phyloP scores from a whole-genome alignment of 768 basidiomycete species.

The Boletus coccyginus region DNA sequence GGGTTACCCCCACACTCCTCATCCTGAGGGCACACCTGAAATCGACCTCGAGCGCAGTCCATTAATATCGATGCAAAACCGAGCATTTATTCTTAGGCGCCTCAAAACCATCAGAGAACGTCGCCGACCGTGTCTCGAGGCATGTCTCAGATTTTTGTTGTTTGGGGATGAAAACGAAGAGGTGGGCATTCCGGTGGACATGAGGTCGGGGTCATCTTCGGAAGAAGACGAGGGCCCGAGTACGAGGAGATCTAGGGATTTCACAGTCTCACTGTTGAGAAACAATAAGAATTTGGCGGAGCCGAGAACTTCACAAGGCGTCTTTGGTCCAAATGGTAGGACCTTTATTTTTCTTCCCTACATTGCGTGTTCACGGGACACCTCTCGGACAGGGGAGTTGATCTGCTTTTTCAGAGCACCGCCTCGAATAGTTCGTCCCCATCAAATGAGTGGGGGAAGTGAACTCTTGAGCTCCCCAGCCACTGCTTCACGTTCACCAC shows the following conservation, averaged over 20 bases:
- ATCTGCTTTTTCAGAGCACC: constrained; percentile 84
- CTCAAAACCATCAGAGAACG: constrained; percentile 69
- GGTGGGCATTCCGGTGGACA: constrained; percentile 34
- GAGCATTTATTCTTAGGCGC: constrained; percentile 75
- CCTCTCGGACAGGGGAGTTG: constrained; percentile 61
- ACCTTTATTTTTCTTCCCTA: background rate
- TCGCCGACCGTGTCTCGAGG: constrained; percentile 80
- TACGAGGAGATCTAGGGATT: constrained; percentile 44
- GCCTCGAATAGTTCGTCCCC: constrained; percentile 65
- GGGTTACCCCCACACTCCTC: constrained; percentile 63
- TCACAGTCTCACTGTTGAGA: constrained; percentile 53
- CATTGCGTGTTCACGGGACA: constrained; percentile 1
- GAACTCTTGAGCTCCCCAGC: constrained; percentile 50
- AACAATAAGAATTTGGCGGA: constrained; percentile 79
- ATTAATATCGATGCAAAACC: constrained; percentile 71
- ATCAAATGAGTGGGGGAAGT: constrained; percentile 32
- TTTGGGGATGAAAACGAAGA: constrained; percentile 62
- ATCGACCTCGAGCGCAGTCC: constrained; percentile 85
- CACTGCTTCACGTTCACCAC: constrained; percentile 21
- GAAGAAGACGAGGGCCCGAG: constrained; percentile 58
- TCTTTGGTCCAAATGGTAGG: constrained; percentile 86
- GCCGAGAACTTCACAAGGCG: constrained; percentile 82
- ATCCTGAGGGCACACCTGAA: constrained; percentile 65
- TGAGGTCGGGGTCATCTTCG: constrained; percentile 62
- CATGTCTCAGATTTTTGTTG: constrained; percentile 78